A percentile compares a stretch with the other conserved stretches of the same genome.
phyloP scores from a whole-genome alignment of 2,329 filamentous ascomycete genomes.

The Dactylellina haptotyla region DNA sequence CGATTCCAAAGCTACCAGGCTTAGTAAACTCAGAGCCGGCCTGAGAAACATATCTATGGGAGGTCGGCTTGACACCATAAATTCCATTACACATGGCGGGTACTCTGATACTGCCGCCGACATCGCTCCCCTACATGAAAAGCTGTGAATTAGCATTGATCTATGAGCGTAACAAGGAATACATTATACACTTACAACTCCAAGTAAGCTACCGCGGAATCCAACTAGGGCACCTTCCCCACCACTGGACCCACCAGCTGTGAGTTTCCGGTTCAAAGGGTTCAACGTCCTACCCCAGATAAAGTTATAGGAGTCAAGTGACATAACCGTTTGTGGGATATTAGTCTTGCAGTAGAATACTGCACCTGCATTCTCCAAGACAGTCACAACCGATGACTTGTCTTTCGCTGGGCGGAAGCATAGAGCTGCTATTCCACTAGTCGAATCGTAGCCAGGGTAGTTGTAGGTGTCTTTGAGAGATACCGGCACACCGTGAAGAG shows the following conservation, averaged over 20 bases:
- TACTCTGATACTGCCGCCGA: constrained; percentile 65
- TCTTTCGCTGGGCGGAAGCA: constrained; percentile 69
- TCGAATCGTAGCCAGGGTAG: constrained; percentile 69
- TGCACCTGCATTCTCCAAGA: constrained; percentile 71
- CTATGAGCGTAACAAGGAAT: neutral
- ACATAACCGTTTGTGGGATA: constrained; percentile 69
- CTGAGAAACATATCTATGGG: constrained; percentile 62
- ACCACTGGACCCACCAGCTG: constrained; percentile 73
- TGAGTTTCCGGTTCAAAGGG: constrained; percentile 70
- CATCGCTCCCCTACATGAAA: constrained; percentile 66
- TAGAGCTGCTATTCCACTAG: constrained; percentile 72
- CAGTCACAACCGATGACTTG: constrained; percentile 69
- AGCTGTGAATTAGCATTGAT: neutral
- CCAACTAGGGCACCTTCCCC: constrained; percentile 72
- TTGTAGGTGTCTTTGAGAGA: constrained; percentile 79
- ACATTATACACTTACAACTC: constrained; percentile 62
- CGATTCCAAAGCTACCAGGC: constrained; percentile 67
- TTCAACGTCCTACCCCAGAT: constrained; percentile 72
- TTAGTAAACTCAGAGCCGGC: constrained; percentile 65
- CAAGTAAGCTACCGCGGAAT: constrained; percentile 69
- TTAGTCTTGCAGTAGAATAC: constrained; percentile 78
- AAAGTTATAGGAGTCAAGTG: constrained; percentile 70
- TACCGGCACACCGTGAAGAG: constrained; percentile 71
- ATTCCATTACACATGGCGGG: constrained; percentile 66
- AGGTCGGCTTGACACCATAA: constrained; percentile 66